These are phyloP conservation scores for Xerocomellus intermedius DNA, from an alignment of 768 basidiomycete genomes.

Conservation along the genomic window DNA sequence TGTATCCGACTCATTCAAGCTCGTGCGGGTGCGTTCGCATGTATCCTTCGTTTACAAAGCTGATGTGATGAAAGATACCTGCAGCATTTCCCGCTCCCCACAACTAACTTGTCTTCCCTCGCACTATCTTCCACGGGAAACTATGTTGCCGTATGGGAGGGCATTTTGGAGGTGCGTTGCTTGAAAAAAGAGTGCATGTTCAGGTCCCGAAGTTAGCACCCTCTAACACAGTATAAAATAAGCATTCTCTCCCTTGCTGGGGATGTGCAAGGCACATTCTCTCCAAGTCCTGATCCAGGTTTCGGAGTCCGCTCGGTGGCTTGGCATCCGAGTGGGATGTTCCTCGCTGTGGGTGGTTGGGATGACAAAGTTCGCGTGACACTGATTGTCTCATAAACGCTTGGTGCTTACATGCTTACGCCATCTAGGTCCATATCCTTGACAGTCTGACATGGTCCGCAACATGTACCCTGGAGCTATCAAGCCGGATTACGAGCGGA, in stretches of 20 bases:
- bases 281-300: slow-evolving; percentile 73
- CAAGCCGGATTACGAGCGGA: slow-evolving; percentile 52
- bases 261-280: slow-evolving; percentile 60
- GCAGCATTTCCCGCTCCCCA: slow-evolving; percentile 84
- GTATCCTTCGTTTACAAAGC: slow-evolving; percentile 8
- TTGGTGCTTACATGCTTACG: slow-evolving; percentile 3
- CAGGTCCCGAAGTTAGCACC: not conserved
- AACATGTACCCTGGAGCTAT: slow-evolving; percentile 60
- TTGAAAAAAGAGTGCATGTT: not conserved
- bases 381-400: not conserved
- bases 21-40: slow-evolving; percentile 54
- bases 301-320: slow-evolving; percentile 75
- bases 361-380: slow-evolving; percentile 69
- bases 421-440: slow-evolving; percentile 64
- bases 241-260: slow-evolving; percentile 68
- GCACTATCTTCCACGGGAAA: slow-evolving; percentile 76
- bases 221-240: slow-evolving; percentile 63
- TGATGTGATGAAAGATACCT: slow-evolving; percentile 18
- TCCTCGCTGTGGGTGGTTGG: slow-evolving; percentile 81
- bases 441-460: slow-evolving; percentile 75
- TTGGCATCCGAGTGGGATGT: slow-evolving; percentile 88
- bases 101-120: slow-evolving; percentile 66
- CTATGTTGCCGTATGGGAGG: slow-evolving; percentile 80
- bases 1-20: slow-evolving; percentile 60
- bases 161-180: slow-evolving; percentile 71